These are phyloP conservation scores for Cladorrhinum sp. DNA, from an alignment of 2,329 filamentous ascomycete species.

Conservation along the genomic window DNA sequence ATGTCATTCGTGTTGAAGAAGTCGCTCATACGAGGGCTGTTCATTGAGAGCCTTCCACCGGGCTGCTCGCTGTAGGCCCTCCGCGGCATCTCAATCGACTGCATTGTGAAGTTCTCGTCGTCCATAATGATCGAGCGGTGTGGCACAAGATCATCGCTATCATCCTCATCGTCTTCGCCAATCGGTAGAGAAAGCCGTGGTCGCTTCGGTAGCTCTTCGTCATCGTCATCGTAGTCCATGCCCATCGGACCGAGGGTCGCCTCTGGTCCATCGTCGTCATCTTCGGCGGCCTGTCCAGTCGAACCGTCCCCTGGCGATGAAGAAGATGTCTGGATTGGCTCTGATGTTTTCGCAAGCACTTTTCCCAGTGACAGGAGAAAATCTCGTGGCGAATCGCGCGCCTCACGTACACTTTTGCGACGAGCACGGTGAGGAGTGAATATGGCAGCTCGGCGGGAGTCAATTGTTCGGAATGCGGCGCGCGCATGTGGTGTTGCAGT, in stretches of 20 bases:
- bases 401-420: conserved; percentile 54
- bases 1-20: conserved; percentile 39
- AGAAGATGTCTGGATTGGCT: conserved; percentile 46
- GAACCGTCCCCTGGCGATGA: conserved; percentile 36
- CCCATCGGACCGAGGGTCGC: conserved; percentile 23
- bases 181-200: conserved; percentile 30
- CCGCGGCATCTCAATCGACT: conserved; percentile 59
- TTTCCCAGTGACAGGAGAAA: conserved; percentile 53
- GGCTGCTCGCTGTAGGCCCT: conserved; percentile 48
- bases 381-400: conserved; percentile 55
- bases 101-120: conserved; percentile 56
- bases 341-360: conserved; percentile 48
- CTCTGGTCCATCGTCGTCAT: conserved; percentile 15
- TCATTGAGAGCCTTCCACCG: conserved; percentile 46
- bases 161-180: conserved; percentile 42
- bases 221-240: conserved; percentile 21
- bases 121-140: conserved; percentile 55
- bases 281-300: conserved; percentile 13
- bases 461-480: conserved; percentile 56
- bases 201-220: conserved; percentile 27
- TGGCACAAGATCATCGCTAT: conserved; percentile 52
- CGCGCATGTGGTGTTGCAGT: conserved; percentile 56
- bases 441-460: conserved; percentile 56
- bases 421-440: conserved; percentile 58
- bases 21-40: conserved; percentile 56